These are phyloP conservation scores for Bidens hawaiensis DNA, from an alignment of 140 eudicot species.

Conservation along the genomic window DNA sequence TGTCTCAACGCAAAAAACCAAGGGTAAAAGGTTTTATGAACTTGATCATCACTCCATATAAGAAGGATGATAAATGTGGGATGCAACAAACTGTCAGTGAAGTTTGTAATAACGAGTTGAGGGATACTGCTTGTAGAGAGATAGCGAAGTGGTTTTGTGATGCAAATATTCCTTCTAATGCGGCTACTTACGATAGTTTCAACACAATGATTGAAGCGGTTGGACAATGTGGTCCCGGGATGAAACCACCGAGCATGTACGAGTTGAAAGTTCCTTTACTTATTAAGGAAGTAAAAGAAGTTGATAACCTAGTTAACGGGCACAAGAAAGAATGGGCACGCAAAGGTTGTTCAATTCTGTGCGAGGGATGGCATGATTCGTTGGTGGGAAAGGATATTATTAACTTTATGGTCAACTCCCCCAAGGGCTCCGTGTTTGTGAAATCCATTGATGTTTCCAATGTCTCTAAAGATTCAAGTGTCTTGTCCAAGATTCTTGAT, in stretches of 20 bases:
- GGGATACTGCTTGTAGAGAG: slow-evolving; percentile 18
- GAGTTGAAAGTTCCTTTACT: slow-evolving; percentile 13
- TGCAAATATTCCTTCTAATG: slow-evolving; percentile 12
- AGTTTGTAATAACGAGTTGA: background rate
- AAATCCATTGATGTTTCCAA: slow-evolving; percentile 19
- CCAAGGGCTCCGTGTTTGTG: slow-evolving; percentile 16
- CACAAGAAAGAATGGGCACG: slow-evolving; percentile 26
- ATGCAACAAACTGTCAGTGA: slow-evolving; percentile 1
- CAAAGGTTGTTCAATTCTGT: slow-evolving; percentile 25
- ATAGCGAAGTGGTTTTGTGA: slow-evolving; percentile 25
- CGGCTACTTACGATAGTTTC: slow-evolving; percentile 16
- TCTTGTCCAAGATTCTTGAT: slow-evolving; percentile 5
- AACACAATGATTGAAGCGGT: slow-evolving; percentile 8
- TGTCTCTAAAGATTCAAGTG: slow-evolving; percentile 1
- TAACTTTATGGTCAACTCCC: slow-evolving; percentile 20
- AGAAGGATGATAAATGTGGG: background rate
- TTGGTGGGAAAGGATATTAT: slow-evolving; percentile 12
- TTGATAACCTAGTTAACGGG: background rate
- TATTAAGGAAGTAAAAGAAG: background rate
- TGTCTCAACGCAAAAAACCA: background rate
- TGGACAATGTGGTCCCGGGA: slow-evolving; percentile 22
- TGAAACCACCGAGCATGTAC: slow-evolving; percentile 19
- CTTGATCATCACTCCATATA: background rate
- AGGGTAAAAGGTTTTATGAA: background rate
- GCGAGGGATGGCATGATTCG: slow-evolving; percentile 26